These are phyloP conservation scores for Takashimella tepidaria DNA, from an alignment of 1,284 basidiomycete species.

Conservation along the genomic window DNA sequence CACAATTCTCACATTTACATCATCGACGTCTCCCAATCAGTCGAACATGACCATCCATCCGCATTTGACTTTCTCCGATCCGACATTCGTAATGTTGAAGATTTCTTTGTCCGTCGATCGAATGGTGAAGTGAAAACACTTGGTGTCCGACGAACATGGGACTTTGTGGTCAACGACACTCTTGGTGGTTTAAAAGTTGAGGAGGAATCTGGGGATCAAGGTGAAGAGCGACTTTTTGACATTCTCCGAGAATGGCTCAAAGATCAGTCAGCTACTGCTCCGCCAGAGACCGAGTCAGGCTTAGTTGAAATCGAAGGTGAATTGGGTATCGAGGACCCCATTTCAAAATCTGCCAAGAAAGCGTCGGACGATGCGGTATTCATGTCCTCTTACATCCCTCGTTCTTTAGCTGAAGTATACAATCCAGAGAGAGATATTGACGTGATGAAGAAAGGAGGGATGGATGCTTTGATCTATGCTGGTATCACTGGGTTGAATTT, in stretches of 20 bases:
- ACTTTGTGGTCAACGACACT: constrained; percentile 69
- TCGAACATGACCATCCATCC: constrained; percentile 95
- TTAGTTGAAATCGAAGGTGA: constrained; percentile 9
- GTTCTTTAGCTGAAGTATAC: constrained; percentile 81
- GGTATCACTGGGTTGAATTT: constrained; percentile 71
- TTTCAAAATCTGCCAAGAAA: constrained; percentile 8
- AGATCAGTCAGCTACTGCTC: too few species aligned
- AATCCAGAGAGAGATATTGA: constrained; percentile 87
- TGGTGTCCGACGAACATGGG: constrained; percentile 78
- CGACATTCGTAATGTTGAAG: constrained; percentile 89
- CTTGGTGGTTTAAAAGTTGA: constrained; percentile 23
- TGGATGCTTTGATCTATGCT: constrained; percentile 72
- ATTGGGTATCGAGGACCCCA: neutral
- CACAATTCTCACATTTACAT: constrained; percentile 71
- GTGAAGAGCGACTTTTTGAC: constrained; percentile 34
- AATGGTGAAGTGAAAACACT: constrained; percentile 58
- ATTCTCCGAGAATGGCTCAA: constrained; percentile 56
- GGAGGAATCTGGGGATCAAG: constrained; percentile 42
- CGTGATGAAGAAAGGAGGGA: constrained; percentile 63
- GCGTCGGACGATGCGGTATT: constrained; percentile 80
- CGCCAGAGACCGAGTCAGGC: constrained; percentile 29
- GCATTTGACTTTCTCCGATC: constrained; percentile 93
- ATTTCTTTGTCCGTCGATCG: constrained; percentile 78
- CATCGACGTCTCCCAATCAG: constrained; percentile 97
- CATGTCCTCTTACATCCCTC: constrained; percentile 83